phyloP scores from a whole-genome alignment of 1,139 yeast genomes.

The Blastobotrys arbuscula region DNA sequence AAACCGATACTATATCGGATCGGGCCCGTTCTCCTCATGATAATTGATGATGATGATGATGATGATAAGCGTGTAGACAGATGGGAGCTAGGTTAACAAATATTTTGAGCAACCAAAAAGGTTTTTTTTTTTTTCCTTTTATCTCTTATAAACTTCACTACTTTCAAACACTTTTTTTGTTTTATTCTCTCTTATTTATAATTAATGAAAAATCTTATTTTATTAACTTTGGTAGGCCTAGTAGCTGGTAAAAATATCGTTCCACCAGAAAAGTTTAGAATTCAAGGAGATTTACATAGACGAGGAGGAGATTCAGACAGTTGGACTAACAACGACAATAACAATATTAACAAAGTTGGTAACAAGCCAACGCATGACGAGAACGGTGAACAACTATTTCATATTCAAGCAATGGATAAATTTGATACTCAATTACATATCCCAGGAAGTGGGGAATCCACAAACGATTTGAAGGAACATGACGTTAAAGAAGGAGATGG shows the following conservation, averaged over 20 bases:
- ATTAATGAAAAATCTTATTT: background rate
- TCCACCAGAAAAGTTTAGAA: background rate
- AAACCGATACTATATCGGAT: too few species aligned
- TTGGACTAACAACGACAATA: background rate
- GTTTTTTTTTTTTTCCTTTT: too few species aligned
- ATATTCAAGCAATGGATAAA: constrained; percentile 15
- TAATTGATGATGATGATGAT: too few species aligned
- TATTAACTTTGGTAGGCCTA: background rate
- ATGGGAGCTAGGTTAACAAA: too few species aligned
- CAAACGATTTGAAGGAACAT: background rate
- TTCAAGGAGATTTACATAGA: background rate
- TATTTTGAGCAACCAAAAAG: too few species aligned
- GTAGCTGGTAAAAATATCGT: constrained; percentile 1
- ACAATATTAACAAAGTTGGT: constrained; percentile 9
- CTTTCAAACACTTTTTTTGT: too few species aligned
- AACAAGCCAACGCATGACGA: constrained; percentile 13
- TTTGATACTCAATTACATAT: constrained; percentile 8
- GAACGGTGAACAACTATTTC: constrained; percentile 17
- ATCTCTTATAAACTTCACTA: too few species aligned
- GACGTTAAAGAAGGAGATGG: constrained; percentile 23
- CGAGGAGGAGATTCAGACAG: background rate
- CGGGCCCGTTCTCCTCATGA: too few species aligned
- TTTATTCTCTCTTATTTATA: too few species aligned
- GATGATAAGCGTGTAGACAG: too few species aligned
- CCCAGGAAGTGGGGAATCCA: constrained; percentile 11